phyloP scores from a whole-genome alignment of 192 early-diverging fungal species.

The Martensiomyces pterosporus region DNA sequence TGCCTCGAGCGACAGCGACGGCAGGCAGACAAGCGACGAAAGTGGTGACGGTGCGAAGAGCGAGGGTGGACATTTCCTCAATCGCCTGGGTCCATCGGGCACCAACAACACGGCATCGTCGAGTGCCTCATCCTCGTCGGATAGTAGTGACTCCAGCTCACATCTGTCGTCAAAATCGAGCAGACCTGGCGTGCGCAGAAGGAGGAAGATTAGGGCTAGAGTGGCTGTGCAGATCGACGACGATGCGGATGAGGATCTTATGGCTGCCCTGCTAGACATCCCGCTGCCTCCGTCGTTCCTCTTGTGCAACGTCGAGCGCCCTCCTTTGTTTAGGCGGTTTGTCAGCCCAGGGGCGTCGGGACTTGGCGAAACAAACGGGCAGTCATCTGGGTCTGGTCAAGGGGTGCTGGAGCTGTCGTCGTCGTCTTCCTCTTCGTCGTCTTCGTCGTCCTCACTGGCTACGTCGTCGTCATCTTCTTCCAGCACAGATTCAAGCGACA shows the following conservation, averaged over 20 bases:
- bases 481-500: constrained; percentile 5
- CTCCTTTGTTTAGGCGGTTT: constrained; percentile 13
- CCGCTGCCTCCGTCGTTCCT: constrained; percentile 59
- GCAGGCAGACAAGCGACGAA: too few relatives aligned
- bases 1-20: background rate
- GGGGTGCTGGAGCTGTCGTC: constrained; percentile 11
- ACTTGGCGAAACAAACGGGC: background rate
- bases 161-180: background rate
- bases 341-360: background rate
- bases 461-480: constrained; percentile 1
- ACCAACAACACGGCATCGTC: too few relatives aligned
- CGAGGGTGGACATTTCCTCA: too few relatives aligned
- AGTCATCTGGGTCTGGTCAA: background rate
- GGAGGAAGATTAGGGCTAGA: constrained; percentile 14
- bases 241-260: constrained; percentile 72
- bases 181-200: constrained; percentile 8
- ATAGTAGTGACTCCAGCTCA: background rate
- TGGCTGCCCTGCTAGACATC: constrained; percentile 54
- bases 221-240: constrained; percentile 78
- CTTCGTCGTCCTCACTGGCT: constrained; percentile 4
- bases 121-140: background rate
- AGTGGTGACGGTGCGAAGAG: background rate
- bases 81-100: too few relatives aligned
- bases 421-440: constrained; percentile 12
- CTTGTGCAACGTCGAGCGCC: constrained; percentile 52